Conservation (phyloP, 495 filamentous ascomycete species). For the Aspergillus baeticus region DNA sequence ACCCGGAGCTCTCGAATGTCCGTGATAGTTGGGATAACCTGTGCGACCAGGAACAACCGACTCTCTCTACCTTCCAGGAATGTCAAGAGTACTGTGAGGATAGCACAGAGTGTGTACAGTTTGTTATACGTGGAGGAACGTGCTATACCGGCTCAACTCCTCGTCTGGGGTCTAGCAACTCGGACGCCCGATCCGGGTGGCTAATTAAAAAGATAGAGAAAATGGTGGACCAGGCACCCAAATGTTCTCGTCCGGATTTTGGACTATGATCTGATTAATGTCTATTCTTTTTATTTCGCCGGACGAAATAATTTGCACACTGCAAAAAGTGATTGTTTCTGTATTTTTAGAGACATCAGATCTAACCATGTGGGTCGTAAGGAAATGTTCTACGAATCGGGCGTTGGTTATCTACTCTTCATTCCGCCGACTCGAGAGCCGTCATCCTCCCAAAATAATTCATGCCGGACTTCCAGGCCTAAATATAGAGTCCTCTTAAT, state of each 20-base stretch:
- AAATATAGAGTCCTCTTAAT: neutral
- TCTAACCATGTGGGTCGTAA: constrained; percentile 7
- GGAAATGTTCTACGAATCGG: constrained; percentile 1
- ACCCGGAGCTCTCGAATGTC: constrained; percentile 31
- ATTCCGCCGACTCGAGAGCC: neutral
- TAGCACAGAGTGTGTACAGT: constrained; percentile 34
- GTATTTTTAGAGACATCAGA: constrained; percentile 10
- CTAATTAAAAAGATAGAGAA: constrained; percentile 29
- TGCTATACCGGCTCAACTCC: constrained; percentile 37
- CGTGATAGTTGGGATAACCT: constrained; percentile 47
- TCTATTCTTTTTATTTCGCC: constrained; percentile 13
- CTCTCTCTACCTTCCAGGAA: constrained; percentile 31
- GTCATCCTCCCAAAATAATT: neutral
- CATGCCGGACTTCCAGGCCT: neutral
- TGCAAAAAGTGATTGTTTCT: neutral
- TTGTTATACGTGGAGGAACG: constrained; percentile 29
- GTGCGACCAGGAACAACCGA: constrained; percentile 34
- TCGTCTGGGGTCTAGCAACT: constrained; percentile 28
- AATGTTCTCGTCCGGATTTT: constrained; percentile 33
- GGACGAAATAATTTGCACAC: constrained; percentile 12
- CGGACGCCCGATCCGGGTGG: constrained; percentile 37
- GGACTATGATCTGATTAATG: constrained; percentile 22
- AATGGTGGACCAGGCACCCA: constrained; percentile 32
- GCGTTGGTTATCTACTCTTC: neutral
- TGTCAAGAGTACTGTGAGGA: constrained; percentile 34